Base-by-base conservation (phyloP, 73 alveolate genomes). In the Tetrahymena thermophila region DNA sequence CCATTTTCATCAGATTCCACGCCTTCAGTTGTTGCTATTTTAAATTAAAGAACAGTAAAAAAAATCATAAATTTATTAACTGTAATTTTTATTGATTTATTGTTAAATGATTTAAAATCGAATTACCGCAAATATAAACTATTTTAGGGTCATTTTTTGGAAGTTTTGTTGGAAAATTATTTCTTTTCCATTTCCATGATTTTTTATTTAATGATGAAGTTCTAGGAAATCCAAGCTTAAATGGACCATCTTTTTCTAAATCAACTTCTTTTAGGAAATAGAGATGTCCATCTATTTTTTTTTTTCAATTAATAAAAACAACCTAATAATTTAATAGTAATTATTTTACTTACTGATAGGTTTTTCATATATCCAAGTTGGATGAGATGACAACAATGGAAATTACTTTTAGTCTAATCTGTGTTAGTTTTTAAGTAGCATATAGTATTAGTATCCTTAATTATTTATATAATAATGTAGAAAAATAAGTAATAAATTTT, bases 131-230 rank as follows among this genome's bases (percentile, higher is more conserved):
- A 1, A 71, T 71, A 31, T 71, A 71, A 8, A 71, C 89, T 28
- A 71, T 71, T 11, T 71, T 71, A 28, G 89, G 89, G 11, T 71
- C 89, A 71, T 71, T 71, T n/a, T 71, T 71, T 28, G 89, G 89
- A 31, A 71, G 89, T 21, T 71, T 71, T 28, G 89, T 71, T 19
- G 89, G 89, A 31, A 71, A 71, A 71, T 71, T 71, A n/a, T 71
- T 71, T 71, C 89, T 71, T n/a, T 71, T 71, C 89, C 89, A 71
- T 71, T 71, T 71, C 89, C 89, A 71, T 71, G 89, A 71, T 71
- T 71, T 71, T 31, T 71, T 71, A 71, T 71, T 71, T 31, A 71
- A 71, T n/a, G 89, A 71, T 19, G 89, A 71, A 71, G 89, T 71
- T 71, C 89, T 71, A 25, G 89, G 89, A 71, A 71, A 71, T n/a